Evolutionary conservation across 164 flowering plant species (phyloP), one percentile per base, ranked within the genome.

Genomic region (Stephania yunnanensis): DNA sequence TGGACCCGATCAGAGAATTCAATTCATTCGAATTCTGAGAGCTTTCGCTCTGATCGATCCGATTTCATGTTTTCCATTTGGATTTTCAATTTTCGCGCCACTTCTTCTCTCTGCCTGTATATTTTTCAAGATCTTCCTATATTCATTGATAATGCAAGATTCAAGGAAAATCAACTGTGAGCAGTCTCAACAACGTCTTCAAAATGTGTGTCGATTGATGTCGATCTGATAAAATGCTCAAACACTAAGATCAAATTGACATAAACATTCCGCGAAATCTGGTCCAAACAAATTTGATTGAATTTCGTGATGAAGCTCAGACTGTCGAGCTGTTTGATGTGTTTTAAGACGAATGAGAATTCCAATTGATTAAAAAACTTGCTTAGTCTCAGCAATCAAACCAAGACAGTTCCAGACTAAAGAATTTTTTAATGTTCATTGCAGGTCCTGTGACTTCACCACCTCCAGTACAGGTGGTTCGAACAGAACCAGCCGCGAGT

Each of bases 401-500:
- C 22, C 22, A 61, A 6, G 22, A 61, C n/a, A 9, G 7, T 7
- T 11, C 65, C 10, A 10, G 22, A 61, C 22, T 17, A 36, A 1
- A 20, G 19, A 72, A 48, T 6, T 72, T 73, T 45, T 10, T 25
- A 36, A 42, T 20, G 64, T 63, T 44, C 8, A 22, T 69, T 53
- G 77, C 72, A 75, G 72, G 65, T 2, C 2, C 53, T 69, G 72
- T 53, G 5, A 53, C 10, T 68, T 75, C 72, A 31, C 52, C 67
- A 53, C 19, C 72, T 66, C 72, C 67, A 5, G 3, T 30, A 10
- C 55, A 53, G 42, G 19, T 19, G 29, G 19, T 19, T 17, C 69
- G 69, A 22, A 48, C 45, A 29, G 78, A 70, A 58, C n/a, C 74
- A 30, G 30, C 44, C 48, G 78, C 64, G 36, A 46, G 74, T 48